Evolutionary conservation across 2,329 filamentous ascomycete genomes (phyloP).

Genomic region (Sporothrix humicola): DNA sequence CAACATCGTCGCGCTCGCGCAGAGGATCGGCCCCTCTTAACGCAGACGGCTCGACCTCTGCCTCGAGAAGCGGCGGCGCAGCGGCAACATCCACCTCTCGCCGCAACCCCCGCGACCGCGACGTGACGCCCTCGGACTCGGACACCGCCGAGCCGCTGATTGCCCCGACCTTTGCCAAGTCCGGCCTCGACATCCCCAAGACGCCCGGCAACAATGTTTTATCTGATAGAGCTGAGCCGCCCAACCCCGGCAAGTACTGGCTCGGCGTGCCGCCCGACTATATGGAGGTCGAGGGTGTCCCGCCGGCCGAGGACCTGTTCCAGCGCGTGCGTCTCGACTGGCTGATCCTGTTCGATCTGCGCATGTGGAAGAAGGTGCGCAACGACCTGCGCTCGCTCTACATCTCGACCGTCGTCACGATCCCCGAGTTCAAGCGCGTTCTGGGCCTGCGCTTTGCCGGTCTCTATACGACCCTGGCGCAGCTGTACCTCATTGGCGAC

Average conservation of each 20-base stretch:
- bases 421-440: conserved; percentile 94
- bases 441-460: conserved; percentile 92
- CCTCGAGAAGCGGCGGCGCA: not conserved
- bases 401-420: conserved; percentile 93
- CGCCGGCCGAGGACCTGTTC: conserved; percentile 83
- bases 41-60: not conserved
- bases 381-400: conserved; percentile 91
- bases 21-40: not conserved
- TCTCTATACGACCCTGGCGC: conserved; percentile 89
- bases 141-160: conserved; percentile 73
- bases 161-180: conserved; percentile 65
- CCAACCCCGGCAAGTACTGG: conserved; percentile 82
- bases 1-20: not conserved
- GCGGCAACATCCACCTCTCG: conserved; percentile 1
- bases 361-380: conserved; percentile 95
- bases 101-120: conserved; percentile 54
- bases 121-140: conserved; percentile 73
- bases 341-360: conserved; percentile 90
- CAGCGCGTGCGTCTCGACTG: conserved; percentile 90
- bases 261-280: conserved; percentile 77
- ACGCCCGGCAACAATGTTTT: conserved; percentile 67
- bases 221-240: conserved; percentile 53
- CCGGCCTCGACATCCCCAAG: conserved; percentile 76
- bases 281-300: conserved; percentile 64
- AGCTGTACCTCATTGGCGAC: conserved; percentile 94